Base-by-base conservation (phyloP, 345 rosid genomes). In the Limnanthes douglasii region DNA sequence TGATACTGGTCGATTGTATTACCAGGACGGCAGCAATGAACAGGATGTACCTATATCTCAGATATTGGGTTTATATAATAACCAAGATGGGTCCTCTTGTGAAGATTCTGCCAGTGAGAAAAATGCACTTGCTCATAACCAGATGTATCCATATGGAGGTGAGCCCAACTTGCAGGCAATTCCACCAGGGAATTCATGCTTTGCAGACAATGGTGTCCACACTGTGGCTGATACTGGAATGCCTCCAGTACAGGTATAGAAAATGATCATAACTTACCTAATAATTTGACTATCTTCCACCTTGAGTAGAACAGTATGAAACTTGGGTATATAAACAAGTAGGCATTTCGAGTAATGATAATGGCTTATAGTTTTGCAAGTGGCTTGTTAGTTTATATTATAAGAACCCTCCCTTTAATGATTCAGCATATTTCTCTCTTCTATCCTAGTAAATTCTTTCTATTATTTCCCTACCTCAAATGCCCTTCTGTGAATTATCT, bases 1-100 rank as follows among this genome's bases (percentile, higher is more conserved):
- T 50, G 51, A 51, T 43, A 43, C 36, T 40, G 58, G 34, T 21
- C 72, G 66, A 34, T 22, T 55, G 29, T 15, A 5, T 17, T 66
- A 63, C 45, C 75, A 39, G 31, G 86, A 75, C 59, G 78, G 73
- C 19, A 62, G 65, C 19, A 19, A 65, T 39, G 86, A 65, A 31
- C 70, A 50, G 9, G 83, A 78, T 53, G 51, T 55, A 15, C 46
- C 65, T 24, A 35, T 74, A 8, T 36, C 69, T 0, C 65, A 68
- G 0, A 30, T 72, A 52, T 66, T 66, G 53, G 68, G 64, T 59
- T 47, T 65, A 31, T 65, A 56, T 34, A 56, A 64, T 39, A 59
- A 56, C 55, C 58, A 57, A 5, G 75, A 59, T 12, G 76, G 54
- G 22, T 54, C 25, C 19, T 62, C 62, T 13, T 51, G 58, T 48